phyloP scores from a whole-genome alignment of 2,329 filamentous ascomycete species.

The Pseudodiploospora longispora region DNA sequence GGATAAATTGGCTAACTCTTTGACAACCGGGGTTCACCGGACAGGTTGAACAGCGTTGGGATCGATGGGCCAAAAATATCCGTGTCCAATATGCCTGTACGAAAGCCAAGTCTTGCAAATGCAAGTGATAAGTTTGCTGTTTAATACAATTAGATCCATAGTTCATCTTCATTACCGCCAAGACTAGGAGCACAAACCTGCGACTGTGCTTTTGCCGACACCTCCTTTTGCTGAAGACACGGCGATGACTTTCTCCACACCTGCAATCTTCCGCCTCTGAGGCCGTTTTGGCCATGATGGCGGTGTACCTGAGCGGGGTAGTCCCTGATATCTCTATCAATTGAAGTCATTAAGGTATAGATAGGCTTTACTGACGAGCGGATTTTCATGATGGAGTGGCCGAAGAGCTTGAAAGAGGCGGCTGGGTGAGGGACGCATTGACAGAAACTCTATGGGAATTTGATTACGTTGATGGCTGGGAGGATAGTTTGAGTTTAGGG shows the following conservation, averaged over 20 bases:
- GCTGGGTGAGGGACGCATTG: constrained; percentile 29
- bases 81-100: constrained; percentile 83
- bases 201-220: constrained; percentile 94
- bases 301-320: constrained; percentile 64
- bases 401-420: constrained; percentile 27
- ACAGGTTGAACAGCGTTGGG: constrained; percentile 78
- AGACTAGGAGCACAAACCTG: constrained; percentile 44
- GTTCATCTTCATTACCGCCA: background rate
- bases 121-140: constrained; percentile 75
- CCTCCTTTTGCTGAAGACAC: constrained; percentile 96
- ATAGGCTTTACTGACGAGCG: constrained; percentile 53
- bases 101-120: constrained; percentile 72
- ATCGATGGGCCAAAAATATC: constrained; percentile 97
- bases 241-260: constrained; percentile 89
- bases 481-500: too few species aligned
- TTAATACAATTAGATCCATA: background rate
- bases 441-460: too few species aligned
- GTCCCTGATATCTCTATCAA: constrained; percentile 48
- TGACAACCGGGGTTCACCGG: constrained; percentile 69
- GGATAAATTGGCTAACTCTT: constrained; percentile 43
- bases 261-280: constrained; percentile 67
- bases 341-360: too few species aligned
- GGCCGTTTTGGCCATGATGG: constrained; percentile 63
- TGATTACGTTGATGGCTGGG: too few species aligned
- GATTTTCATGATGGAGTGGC: constrained; percentile 66